Evolutionary conservation across 2,329 filamentous ascomycete genomes (phyloP), one percentile per base, ranked within the genome.

Genomic region (Lithohypha guttulata): DNA sequence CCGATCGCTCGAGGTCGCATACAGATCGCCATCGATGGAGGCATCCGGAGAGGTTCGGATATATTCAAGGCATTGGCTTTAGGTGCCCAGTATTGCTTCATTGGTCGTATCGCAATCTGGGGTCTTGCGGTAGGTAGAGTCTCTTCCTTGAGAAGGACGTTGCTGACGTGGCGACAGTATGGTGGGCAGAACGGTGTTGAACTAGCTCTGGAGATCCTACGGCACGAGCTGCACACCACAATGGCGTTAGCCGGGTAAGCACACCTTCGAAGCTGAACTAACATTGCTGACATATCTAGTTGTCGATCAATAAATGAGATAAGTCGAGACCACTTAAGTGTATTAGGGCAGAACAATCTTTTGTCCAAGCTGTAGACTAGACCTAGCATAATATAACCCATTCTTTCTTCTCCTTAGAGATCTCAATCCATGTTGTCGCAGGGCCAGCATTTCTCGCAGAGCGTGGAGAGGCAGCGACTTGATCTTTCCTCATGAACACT

Each of bases 11-110:
- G 49, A 13, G 57, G 56, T 1, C 53, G 53, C 15, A 59, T 63
- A 42, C 33, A 43, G 23, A 44, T 51, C 26, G 49, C 42, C 14
- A 42, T 50, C 11, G 58, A 61, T 34, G 57, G 58, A 2, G 59
- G 56, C 0, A 58, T 61, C 17, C 52, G 57, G 5, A 50, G 56
- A 2, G 59, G 57, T 0, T 52, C 55, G 1, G 59, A 61, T 40
- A 55, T 60, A 18, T 60, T 60, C 50, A 60, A 60, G 28, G 57
- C 57, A 3, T 17, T 61, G 4, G 59, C 59, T 3, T 39, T 61
- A 11, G 58, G 58, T 2, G 59, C 59, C 4, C 44, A 49, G 9
- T 51, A 47, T 37, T 57, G 53, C 23, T 59, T 59, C 30, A 38
- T 56, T 8, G 59, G 59, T 9, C 33, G 58, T 11, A 52, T 56